Evolutionary conservation across 2,329 filamentous ascomycete genomes (phyloP).

Genomic region (Fusarium lateritium): DNA sequence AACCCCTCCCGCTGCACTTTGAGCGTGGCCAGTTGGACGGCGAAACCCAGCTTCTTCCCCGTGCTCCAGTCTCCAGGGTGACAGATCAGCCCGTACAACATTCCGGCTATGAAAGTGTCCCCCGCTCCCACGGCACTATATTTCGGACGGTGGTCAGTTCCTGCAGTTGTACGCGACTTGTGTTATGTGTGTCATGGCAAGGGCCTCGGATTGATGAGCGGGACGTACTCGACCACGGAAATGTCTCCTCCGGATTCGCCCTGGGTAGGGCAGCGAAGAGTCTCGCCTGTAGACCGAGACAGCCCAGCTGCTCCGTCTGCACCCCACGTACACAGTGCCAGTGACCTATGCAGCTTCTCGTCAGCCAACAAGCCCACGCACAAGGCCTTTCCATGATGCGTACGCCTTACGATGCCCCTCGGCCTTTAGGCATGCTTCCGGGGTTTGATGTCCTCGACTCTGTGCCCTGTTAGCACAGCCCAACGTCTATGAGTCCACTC

Average conservation of each 20-base stretch:
- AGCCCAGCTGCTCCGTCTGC: slow-evolving; percentile 60
- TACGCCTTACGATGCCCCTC: slow-evolving; percentile 64
- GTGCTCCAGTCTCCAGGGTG: slow-evolving; percentile 65
- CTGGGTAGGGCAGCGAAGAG: slow-evolving; percentile 59
- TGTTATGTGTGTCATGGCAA: slow-evolving; percentile 18
- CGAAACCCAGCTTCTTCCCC: slow-evolving; percentile 68
- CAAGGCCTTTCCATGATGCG: slow-evolving; percentile 57
- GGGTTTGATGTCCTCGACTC: slow-evolving; percentile 59
- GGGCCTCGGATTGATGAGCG: slow-evolving; percentile 7
- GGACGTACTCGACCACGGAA: slow-evolving; percentile 72
- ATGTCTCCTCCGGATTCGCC: slow-evolving; percentile 54
- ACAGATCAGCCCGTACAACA: slow-evolving; percentile 73
- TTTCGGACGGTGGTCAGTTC: slow-evolving; percentile 43
- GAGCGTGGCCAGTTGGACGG: slow-evolving; percentile 75
- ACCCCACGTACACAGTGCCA: slow-evolving; percentile 73
- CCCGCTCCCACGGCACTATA: slow-evolving; percentile 79
- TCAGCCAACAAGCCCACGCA: slow-evolving; percentile 41
- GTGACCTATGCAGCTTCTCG: slow-evolving; percentile 54
- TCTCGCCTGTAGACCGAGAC: slow-evolving; percentile 50
- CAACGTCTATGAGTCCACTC: slow-evolving; percentile 30
- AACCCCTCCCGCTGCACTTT: slow-evolving; percentile 80
- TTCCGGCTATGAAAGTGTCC: slow-evolving; percentile 82
- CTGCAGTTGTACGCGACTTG: slow-evolving; percentile 35
- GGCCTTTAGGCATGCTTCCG: slow-evolving; percentile 65
- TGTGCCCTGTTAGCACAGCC: slow-evolving; percentile 44